Evolutionary conservation across 441 rosid species (phyloP), one percentile per base, ranked within the genome.

Genomic region (Adansonia grandidieri): DNA sequence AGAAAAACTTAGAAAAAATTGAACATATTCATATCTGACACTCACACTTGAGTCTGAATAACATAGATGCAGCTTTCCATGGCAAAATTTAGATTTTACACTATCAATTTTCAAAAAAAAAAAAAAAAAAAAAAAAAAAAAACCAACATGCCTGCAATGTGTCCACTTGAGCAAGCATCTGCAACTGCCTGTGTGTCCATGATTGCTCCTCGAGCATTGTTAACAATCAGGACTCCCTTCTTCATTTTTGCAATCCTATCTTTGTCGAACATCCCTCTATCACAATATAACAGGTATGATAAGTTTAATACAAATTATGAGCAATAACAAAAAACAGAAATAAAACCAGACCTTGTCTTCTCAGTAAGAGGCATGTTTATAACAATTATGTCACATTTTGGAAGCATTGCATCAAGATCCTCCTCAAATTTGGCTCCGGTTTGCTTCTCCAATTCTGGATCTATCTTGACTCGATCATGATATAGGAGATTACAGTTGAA

Each of bases 161-260:
- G 99, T 76, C 98, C 98, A 62, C 89, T 91, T 48, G 91, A 80
- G 60, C 90, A 89, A 40, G 94, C 99, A 64, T 96, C 95, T 1
- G 84, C 97, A 77, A 96, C 98, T 5, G 97, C 97, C 80, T 96
- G 95, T n/a, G 92, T 87, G 32, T 96, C 97, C 96, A 91, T 91
- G 77, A 96, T 92, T 54, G 99, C 97, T 82, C 96, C 99, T 76
- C 97, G 88, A 37, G 99, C 99, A 86, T 96, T 96, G 81, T 96
- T 96, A 70, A 96, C 99, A 63, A 96, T 89, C 48, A 91, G 81
- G 66, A 92, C 97, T 3, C 98, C 98, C 83, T 86, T 93, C 93
- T 96, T 96, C 92, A 96, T 22, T 85, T 93, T 96, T 37, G 94
- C 88, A 77, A 93, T 92, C 85, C 85, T 79, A 40, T 96, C 96